A percentile compares a stretch with the other conserved stretches of the same genome.
Evolutionary conservation across 2,329 filamentous ascomycete genomes (phyloP).

Genomic region (Aspergillus sp.): DNA sequence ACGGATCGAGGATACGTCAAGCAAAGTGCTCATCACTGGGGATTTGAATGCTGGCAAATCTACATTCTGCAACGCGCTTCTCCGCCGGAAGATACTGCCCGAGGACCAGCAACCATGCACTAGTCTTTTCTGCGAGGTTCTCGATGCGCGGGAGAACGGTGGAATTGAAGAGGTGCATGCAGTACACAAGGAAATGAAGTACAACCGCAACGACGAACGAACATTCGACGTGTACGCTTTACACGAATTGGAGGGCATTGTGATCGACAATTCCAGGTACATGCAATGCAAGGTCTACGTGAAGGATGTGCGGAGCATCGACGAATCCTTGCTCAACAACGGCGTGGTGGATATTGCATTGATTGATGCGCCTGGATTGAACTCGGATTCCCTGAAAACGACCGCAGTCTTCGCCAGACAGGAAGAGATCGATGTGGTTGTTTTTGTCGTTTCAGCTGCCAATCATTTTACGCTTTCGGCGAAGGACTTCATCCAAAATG

Average conservation of each 20-base stretch:
- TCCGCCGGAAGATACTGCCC: slow-evolving; percentile 83
- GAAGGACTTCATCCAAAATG: slow-evolving; percentile 95
- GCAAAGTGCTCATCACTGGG: slow-evolving; percentile 91
- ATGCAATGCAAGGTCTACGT: slow-evolving; percentile 96
- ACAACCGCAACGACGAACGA: slow-evolving; percentile 83
- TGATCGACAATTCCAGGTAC: slow-evolving; percentile 78
- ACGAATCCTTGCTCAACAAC: slow-evolving; percentile 92
- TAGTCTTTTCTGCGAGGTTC: slow-evolving; percentile 94
- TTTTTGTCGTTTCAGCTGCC: slow-evolving; percentile 93
- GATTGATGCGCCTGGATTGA: slow-evolving; percentile 91
- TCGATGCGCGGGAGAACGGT: slow-evolving; percentile 84
- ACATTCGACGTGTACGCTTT: slow-evolving; percentile 84
- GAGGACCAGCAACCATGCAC: slow-evolving; percentile 98
- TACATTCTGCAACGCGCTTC: slow-evolving; percentile 94
- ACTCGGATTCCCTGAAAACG: slow-evolving; percentile 92
- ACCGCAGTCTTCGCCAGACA: slow-evolving; percentile 95
- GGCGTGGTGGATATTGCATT: slow-evolving; percentile 96
- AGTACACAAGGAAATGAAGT: slow-evolving; percentile 68
- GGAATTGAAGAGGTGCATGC: slow-evolving; percentile 93
- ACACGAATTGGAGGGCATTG: slow-evolving; percentile 73
- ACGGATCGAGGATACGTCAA: slow-evolving; percentile 92
- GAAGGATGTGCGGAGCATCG: slow-evolving; percentile 76
- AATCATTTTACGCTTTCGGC: slow-evolving; percentile 97
- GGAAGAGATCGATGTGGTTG: slow-evolving; percentile 97
- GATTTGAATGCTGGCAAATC: slow-evolving; percentile 97